Evolutionary conservation across 495 filamentous ascomycete genomes (phyloP).

Genomic region (Aspergillus avenaceus): DNA sequence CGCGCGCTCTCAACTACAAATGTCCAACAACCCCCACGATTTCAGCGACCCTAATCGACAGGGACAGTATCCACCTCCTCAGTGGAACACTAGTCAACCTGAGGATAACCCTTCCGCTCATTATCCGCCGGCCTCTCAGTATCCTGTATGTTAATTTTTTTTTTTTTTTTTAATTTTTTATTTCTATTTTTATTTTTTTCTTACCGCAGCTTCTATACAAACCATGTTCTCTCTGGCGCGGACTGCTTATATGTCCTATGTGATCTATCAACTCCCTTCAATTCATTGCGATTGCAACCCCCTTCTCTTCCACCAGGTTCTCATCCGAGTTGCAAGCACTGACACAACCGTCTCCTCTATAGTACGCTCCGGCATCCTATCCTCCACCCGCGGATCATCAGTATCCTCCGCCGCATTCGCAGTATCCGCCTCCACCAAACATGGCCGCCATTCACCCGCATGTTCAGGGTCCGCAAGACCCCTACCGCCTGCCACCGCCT

Average conservation of each 20-base stretch:
- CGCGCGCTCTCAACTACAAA: conserved; percentile 29
- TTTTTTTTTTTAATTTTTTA: conserved; percentile 10
- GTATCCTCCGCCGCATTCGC: conserved; percentile 24
- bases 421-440: conserved; percentile 35
- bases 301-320: no score
- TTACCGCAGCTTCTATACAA: conserved; percentile 4
- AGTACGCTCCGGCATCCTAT: conserved; percentile 41
- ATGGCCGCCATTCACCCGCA: conserved; percentile 41
- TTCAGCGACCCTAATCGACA: conserved; percentile 38
- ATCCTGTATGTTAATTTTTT: conserved; percentile 36
- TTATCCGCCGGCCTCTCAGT: conserved; percentile 31
- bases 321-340: conserved; percentile 13
- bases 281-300: not conserved
- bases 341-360: not conserved
- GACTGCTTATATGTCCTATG: no score
- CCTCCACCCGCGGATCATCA: conserved; percentile 35
- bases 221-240: conserved; percentile 1
- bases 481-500: conserved; percentile 37
- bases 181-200: conserved; percentile 3
- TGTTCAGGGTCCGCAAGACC: conserved; percentile 30
- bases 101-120: conserved; percentile 36
- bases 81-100: conserved; percentile 42
- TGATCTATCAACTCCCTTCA: not conserved
- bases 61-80: conserved; percentile 44
- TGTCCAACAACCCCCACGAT: conserved; percentile 46